Evolutionary conservation across 345 rosid genomes (phyloP).

Genomic region (Eutrema heterophyllum): DNA sequence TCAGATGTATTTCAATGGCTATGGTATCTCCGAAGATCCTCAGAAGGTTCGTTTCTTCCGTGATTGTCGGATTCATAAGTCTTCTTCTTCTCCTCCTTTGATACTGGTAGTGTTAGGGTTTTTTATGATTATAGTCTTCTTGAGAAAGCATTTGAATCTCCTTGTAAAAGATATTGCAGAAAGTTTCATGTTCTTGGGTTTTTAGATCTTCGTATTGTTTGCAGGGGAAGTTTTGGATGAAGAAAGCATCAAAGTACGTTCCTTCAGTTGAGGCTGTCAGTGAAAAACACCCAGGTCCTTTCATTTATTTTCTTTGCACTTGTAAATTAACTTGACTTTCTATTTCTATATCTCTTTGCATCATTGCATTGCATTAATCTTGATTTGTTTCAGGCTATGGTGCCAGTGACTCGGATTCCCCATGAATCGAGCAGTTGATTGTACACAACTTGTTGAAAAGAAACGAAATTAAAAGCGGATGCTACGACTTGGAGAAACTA

Average conservation of each 20-base stretch:
- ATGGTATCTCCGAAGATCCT: slow-evolving; percentile 53
- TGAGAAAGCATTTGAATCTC: background rate
- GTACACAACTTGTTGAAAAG: background rate
- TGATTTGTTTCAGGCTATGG: background rate
- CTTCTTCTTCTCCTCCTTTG: background rate
- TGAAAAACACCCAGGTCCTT: slow-evolving; percentile 65
- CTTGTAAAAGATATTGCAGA: background rate
- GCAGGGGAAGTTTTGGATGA: slow-evolving; percentile 71
- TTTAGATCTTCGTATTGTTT: too few species aligned
- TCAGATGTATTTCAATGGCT: slow-evolving; percentile 65
- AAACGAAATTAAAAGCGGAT: too few species aligned
- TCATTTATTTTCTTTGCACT: too few species aligned
- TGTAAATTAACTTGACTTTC: too few species aligned
- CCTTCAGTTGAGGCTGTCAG: slow-evolving; percentile 62
- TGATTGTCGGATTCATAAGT: background rate
- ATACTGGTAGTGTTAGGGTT: too few species aligned
- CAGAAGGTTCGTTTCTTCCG: slow-evolving; percentile 37
- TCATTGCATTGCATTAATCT: background rate
- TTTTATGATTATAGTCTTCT: too few species aligned
- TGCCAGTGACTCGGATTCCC: background rate
- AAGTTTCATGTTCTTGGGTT: background rate
- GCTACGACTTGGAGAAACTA: too few species aligned
- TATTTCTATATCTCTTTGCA: too few species aligned
- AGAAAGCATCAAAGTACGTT: slow-evolving; percentile 58
- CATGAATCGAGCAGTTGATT: background rate